A percentile compares a stretch with the other conserved stretches of the same genome.
Evolutionary conservation across 805 yeast species (phyloP).

Genomic region (Pichia phayaonensis): DNA sequence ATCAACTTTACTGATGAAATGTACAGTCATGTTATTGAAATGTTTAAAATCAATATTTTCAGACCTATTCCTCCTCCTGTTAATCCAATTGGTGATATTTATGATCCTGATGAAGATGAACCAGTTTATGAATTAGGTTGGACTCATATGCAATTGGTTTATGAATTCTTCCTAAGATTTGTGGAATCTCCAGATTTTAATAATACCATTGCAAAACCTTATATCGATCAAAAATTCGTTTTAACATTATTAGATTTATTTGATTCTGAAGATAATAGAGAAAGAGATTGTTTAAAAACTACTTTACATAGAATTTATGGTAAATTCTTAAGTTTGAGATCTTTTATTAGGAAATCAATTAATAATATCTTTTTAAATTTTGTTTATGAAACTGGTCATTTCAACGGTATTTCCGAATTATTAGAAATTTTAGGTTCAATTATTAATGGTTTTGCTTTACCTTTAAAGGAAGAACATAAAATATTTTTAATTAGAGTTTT

Average conservation of each 20-base stretch:
- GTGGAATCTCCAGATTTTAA: slow-evolving; percentile 93
- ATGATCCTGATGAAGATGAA: slow-evolving; percentile 98
- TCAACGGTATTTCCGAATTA: slow-evolving; percentile 92
- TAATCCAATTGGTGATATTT: slow-evolving; percentile 92
- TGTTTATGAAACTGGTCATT: slow-evolving; percentile 90
- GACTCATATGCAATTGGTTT: slow-evolving; percentile 98
- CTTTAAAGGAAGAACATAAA: slow-evolving; percentile 95
- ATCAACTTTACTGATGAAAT: slow-evolving; percentile 84
- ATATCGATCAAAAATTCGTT: slow-evolving; percentile 86
- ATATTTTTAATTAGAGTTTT: slow-evolving; percentile 78
- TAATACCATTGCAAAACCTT: slow-evolving; percentile 87
- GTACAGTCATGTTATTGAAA: slow-evolving; percentile 78
- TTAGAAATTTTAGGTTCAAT: slow-evolving; percentile 93
- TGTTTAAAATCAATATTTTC: slow-evolving; percentile 85
- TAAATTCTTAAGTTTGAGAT: slow-evolving; percentile 80
- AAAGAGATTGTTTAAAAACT: slow-evolving; percentile 90
- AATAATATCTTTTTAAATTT: slow-evolving; percentile 89
- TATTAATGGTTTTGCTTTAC: slow-evolving; percentile 95
- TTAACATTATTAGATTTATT: slow-evolving; percentile 76
- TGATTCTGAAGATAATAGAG: slow-evolving; percentile 95
- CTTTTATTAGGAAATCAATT: slow-evolving; percentile 85
- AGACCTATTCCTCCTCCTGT: slow-evolving; percentile 98
- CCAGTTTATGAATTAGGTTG: slow-evolving; percentile 94
- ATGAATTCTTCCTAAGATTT: slow-evolving; percentile 88
- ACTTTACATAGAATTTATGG: slow-evolving; percentile 95